Conservation (phyloP, 257 asterid genomes). For the Solanum tarijense region DNA sequence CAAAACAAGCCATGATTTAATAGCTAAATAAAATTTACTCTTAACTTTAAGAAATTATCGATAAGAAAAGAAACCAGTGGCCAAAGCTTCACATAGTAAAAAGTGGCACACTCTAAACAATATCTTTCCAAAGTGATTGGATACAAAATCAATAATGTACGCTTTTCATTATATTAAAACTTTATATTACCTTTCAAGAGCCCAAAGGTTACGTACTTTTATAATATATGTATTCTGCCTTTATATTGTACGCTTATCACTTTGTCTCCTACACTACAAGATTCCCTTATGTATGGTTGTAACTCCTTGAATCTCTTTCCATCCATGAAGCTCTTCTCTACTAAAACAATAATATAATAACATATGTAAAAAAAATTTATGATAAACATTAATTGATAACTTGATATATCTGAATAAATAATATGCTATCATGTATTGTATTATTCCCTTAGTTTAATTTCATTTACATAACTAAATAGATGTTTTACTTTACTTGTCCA, state of each 20-base stretch:
- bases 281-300: background rate
- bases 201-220: slow-evolving; percentile 22
- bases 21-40: background rate
- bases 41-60: too few species aligned
- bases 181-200: slow-evolving; percentile 25
- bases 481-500: too few species aligned
- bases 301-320: background rate
- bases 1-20: background rate
- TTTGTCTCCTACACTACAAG: background rate
- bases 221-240: background rate
- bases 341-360: background rate
- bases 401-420: background rate
- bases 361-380: background rate
- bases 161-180: background rate
- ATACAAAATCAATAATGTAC: background rate
- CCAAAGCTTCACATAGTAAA: background rate
- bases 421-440: background rate
- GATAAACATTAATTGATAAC: background rate
- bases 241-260: background rate
- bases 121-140: slow-evolving; percentile 28
- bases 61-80: background rate
- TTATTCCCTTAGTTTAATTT: background rate
- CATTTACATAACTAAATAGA: background rate
- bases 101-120: background rate
- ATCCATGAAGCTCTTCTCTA: background rate